Percentiles rank a stretch among this genome's conserved stretches.
Evolutionary conservation across 306 rosid genomes (phyloP).

Genomic region (Glycine soja): DNA sequence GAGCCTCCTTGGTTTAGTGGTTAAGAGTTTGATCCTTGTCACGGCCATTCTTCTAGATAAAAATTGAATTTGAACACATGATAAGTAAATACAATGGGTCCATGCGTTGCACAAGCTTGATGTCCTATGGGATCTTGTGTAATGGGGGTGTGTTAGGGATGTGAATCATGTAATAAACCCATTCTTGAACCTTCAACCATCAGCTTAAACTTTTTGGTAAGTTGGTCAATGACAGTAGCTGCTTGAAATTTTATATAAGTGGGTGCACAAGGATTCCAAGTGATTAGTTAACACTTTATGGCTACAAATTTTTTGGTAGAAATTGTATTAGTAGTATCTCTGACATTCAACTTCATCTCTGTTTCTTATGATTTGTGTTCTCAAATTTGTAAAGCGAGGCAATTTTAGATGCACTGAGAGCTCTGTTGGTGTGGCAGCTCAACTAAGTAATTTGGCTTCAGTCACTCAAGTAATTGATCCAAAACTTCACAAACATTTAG

Average conservation of each 20-base stretch:
- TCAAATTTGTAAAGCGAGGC: constrained; percentile 77
- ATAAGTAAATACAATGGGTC: neutral
- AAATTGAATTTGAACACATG: constrained; percentile 2
- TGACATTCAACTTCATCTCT: constrained; percentile 42
- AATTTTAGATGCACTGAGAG: constrained; percentile 90
- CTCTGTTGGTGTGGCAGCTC: constrained; percentile 91
- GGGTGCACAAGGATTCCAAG: constrained; percentile 16
- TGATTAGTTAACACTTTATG: constrained; percentile 11
- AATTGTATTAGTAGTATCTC: constrained; percentile 23
- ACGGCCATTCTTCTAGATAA: neutral
- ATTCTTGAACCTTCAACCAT: constrained; percentile 18
- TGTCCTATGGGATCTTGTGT: neutral
- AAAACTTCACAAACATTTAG: constrained; percentile 95
- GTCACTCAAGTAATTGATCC: constrained; percentile 97
- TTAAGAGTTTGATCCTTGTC: constrained; percentile 4
- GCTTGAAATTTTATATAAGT: constrained; percentile 33
- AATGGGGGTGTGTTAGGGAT: constrained; percentile 14
- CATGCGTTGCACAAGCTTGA: neutral
- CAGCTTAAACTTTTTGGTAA: constrained; percentile 22
- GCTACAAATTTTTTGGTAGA: constrained; percentile 19
- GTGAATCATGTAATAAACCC: neutral
- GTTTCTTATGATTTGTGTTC: constrained; percentile 53
- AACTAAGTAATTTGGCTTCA: constrained; percentile 82
- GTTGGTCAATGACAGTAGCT: constrained; percentile 12
- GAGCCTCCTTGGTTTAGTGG: neutral